Percentiles rank a stretch among this genome's conserved stretches.
These are phyloP conservation scores for Basipetospora chlamydospora DNA, from an alignment of 2,329 filamentous ascomycete genomes.

Conservation along the genomic window DNA sequence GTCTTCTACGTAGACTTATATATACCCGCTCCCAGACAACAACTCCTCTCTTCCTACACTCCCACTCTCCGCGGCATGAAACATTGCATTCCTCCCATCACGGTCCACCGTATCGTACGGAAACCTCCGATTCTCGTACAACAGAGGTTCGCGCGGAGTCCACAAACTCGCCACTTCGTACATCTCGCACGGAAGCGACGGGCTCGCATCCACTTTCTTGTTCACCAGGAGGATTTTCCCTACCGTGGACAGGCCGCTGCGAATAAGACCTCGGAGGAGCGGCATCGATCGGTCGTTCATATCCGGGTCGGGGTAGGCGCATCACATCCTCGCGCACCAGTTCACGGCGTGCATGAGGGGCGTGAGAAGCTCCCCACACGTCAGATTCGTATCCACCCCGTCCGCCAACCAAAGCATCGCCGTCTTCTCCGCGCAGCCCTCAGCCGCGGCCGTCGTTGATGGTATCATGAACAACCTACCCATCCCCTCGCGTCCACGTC, in stretches of 20 bases:
- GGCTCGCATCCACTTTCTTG: not conserved
- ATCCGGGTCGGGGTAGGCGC: too few relatives aligned
- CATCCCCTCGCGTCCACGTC: not conserved
- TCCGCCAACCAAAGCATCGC: too few relatives aligned
- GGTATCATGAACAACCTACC: not conserved
- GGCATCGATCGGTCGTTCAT: not conserved
- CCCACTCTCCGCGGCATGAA: not conserved
- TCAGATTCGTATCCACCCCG: too few relatives aligned
- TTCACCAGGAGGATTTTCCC: not conserved
- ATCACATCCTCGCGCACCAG: too few relatives aligned
- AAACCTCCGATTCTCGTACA: not conserved
- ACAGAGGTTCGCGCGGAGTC: not conserved
- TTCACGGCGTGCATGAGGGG: too few relatives aligned
- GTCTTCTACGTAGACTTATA: too few relatives aligned
- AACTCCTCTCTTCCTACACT: not conserved
- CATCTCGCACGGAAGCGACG: not conserved
- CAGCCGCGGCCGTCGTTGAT: not conserved
- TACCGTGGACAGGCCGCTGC: not conserved
- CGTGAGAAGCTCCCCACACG: too few relatives aligned
- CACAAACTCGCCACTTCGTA: not conserved
- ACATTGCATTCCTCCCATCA: not conserved
- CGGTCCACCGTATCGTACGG: not conserved
- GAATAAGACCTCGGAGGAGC: not conserved
- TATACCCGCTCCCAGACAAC: not conserved
- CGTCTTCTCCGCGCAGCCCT: too few relatives aligned